Evolutionary conservation across 169 alveolate genomes (phyloP).

Genomic region (Plasmodium fragile): DNA sequence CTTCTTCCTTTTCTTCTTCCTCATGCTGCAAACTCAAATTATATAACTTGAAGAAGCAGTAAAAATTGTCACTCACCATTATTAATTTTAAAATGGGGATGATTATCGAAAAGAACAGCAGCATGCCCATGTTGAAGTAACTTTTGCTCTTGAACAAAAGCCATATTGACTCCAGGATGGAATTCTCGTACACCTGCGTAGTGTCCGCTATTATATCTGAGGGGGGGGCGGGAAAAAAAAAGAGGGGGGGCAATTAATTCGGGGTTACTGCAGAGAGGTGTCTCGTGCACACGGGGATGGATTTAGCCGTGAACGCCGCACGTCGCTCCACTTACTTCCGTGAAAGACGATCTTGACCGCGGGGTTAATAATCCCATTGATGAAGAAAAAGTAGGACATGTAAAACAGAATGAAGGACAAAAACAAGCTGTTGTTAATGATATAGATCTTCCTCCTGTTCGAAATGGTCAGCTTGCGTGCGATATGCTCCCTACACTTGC

Average conservation of each 20-base stretch:
- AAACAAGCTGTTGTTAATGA: conserved; percentile 41
- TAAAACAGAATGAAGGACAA: conserved; percentile 49
- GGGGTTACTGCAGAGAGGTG: neutral
- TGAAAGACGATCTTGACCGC: conserved; percentile 65
- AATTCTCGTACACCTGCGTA: conserved; percentile 40
- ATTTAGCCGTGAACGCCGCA: neutral
- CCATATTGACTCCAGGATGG: conserved; percentile 64
- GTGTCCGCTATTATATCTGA: conserved; percentile 30
- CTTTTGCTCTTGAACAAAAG: conserved; percentile 23
- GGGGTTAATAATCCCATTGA: conserved; percentile 65
- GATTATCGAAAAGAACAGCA: conserved; percentile 48
- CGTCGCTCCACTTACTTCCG: conserved; percentile 29
- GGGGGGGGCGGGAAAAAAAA: neutral
- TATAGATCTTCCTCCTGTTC: conserved; percentile 5
- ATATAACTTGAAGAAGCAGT: conserved; percentile 34
- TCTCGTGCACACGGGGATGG: neutral
- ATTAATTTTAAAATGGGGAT: conserved; percentile 50
- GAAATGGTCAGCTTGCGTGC: conserved; percentile 5
- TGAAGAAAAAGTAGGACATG: conserved; percentile 45
- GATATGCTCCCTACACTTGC: conserved; percentile 3
- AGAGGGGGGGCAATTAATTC: neutral
- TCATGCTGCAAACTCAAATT: conserved; percentile 20
- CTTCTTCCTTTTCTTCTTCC: conserved; percentile 8
- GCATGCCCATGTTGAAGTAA: conserved; percentile 61
- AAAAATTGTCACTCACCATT: conserved; percentile 69